Base-by-base conservation (phyloP, 768 basidiomycete species). In the Suillus occidentalis region DNA sequence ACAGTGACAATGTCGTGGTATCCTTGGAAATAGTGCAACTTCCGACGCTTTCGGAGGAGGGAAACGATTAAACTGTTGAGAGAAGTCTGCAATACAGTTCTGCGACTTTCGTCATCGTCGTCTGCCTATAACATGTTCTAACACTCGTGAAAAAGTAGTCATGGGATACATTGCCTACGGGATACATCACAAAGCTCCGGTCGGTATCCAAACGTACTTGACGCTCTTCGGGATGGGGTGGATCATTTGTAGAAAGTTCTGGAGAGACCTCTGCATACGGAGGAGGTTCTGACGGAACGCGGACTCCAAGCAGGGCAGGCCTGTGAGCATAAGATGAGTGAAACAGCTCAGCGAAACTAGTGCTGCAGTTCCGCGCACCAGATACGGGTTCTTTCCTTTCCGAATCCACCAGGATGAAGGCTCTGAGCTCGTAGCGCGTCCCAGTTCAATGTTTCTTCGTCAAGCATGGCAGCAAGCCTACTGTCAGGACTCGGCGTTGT, bases 1-100 rank as follows among this genome's bases (percentile, higher is more conserved):
- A 97, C 94, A 0, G 93, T 91, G 25, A 94, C 82, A 50, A 98
- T 94, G 72, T 97, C 95, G 72, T 97, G 95, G 76, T 92, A 97
- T 53, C 95, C 95, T 88, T 96, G 74, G 69, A 96, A 97, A 76
- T 97, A 98, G 72, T 84, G 85, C 60, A 97, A 78, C 43, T 81
- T 84, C 14, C 89, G 89, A 62, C 89, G 83, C 72, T 83, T 87
- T 37, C 93, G 84, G 71, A 97, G 90, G 16, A 95, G 70, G 9
- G 85, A 80, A 4, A 94, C 87, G 62, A 97, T 84, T 39, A 97
- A 84, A 31, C 81, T 79, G 73, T 94, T 83, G 25, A 97, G 81
- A 52, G 87, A 82, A 28, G 76, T 75, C 77, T 96, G 87, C 28
- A 94, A 83, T 3, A 75, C 69, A 61, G 69, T 64, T 42, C 73